Evolutionary conservation across 1,284 basidiomycete species (phyloP), one percentile per base, ranked within the genome.

Genomic region (Heterobasidion occidentale): DNA sequence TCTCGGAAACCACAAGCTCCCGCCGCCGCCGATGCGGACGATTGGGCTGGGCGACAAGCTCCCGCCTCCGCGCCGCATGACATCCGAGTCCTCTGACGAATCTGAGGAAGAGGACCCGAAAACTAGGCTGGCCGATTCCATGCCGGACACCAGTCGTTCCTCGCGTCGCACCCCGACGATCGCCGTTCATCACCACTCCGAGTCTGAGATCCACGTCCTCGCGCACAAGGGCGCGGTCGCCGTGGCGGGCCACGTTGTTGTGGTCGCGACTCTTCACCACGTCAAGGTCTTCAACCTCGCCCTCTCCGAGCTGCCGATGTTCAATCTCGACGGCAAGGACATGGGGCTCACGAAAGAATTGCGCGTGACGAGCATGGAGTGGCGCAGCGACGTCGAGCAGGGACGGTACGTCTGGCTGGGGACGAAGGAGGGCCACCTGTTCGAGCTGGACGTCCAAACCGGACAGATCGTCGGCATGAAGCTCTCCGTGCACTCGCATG

Each of bases 401-500:
- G 27, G 74, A 80, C 52, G 68, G 20, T 80, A 81, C 58, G 64
- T 94, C 7, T 96, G 93, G 94, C 73, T 88, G 15, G 94, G 94
- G 1, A 92, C 90, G 45, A 93, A 90, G 71, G 92, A 95, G 35
- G 94, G 94, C 0, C 85, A 89, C 67, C 59, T 97, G 14, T 79
- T 88, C 63, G 93, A 96, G 72, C 63, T 94, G 53, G 92, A 96
- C 65, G 75, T 89, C 35, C 69, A 76, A 51, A 80, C 76, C 1
- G 86, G 85, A 0, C 62, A 64, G 2, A 70, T 92, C 14, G 75
- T 75, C 0, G 81, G 80, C 3, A 73, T 76, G 17, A 88, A 84
- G 59, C 73, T 78, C 11, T 73, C 75, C 14, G 80, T 81, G 0
- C 94, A 96, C 66, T 66, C 81, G 0, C 77, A 84, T 53, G 69